Evolutionary conservation across 2,329 filamentous ascomycete genomes (phyloP).

Genomic region (Ascochyta viciae-villosae): DNA sequence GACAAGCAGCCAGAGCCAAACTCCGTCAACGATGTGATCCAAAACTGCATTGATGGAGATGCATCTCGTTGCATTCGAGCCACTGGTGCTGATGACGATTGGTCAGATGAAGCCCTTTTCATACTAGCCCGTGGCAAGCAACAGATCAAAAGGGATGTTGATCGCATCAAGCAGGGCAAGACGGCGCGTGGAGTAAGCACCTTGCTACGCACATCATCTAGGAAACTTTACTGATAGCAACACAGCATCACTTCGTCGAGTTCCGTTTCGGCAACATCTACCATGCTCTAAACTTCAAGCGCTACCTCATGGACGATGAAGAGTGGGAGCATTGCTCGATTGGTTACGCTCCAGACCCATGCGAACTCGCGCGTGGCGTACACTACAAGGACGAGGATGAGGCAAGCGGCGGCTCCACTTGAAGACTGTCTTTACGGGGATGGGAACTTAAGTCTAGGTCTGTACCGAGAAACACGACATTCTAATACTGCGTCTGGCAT

Average conservation of each 20-base stretch:
- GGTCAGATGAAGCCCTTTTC: slow-evolving; percentile 46
- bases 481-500: too few relatives aligned
- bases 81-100: slow-evolving; percentile 51
- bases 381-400: slow-evolving; percentile 35
- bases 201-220: background rate
- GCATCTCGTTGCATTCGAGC: slow-evolving; percentile 57
- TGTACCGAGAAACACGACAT: too few relatives aligned
- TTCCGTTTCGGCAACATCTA: slow-evolving; percentile 59
- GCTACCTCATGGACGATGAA: slow-evolving; percentile 47
- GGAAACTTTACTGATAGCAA: slow-evolving; percentile 11
- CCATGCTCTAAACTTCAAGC: slow-evolving; percentile 56
- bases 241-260: slow-evolving; percentile 52
- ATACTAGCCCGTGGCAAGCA: slow-evolving; percentile 48
- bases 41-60: slow-evolving; percentile 49
- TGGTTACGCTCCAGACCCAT: slow-evolving; percentile 54
- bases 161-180: slow-evolving; percentile 53
- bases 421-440: background rate
- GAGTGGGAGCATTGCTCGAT: slow-evolving; percentile 58
- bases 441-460: too few relatives aligned
- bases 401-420: background rate
- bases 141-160: slow-evolving; percentile 50
- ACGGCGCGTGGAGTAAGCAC: slow-evolving; percentile 52
- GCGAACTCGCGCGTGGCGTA: slow-evolving; percentile 37
- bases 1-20: slow-evolving; percentile 34
- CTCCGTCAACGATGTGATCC: slow-evolving; percentile 51